Evolutionary conservation across 768 basidiomycete genomes (phyloP).

Genomic region (Tulasnella calospora): DNA sequence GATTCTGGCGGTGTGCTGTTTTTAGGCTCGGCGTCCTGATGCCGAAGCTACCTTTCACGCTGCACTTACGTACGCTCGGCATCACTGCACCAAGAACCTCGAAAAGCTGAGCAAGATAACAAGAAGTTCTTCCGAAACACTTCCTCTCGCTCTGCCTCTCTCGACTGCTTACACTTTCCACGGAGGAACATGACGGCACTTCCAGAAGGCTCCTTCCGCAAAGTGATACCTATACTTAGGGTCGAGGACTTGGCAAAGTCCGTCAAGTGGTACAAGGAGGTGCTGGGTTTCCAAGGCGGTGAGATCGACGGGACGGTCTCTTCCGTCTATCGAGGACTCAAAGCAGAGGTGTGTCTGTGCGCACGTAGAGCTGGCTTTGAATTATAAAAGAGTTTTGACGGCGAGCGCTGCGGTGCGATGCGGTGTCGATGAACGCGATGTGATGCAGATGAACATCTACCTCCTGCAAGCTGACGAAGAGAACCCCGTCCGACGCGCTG

Average conservation of each 20-base stretch:
- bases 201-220: constrained; percentile 10
- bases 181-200: neutral
- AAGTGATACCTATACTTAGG: neutral
- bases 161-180: too few relatives aligned
- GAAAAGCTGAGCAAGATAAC: neutral
- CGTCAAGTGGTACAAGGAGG: neutral
- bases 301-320: neutral
- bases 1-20: too few relatives aligned
- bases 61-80: too few relatives aligned
- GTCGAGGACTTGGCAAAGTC: neutral
- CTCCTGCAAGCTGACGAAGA: neutral
- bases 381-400: too few relatives aligned
- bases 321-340: neutral
- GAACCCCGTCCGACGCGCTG: neutral
- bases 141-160: neutral
- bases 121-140: neutral
- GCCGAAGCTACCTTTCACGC: too few relatives aligned
- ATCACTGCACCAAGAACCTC: too few relatives aligned
- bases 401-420: too few relatives aligned
- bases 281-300: neutral
- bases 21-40: too few relatives aligned
- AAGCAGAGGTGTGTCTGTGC: neutral
- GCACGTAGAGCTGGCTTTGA: neutral
- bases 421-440: neutral
- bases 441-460: neutral